Base-by-base conservation (phyloP, 1,139 yeast species). In the Saccharomyces hybrid region DNA sequence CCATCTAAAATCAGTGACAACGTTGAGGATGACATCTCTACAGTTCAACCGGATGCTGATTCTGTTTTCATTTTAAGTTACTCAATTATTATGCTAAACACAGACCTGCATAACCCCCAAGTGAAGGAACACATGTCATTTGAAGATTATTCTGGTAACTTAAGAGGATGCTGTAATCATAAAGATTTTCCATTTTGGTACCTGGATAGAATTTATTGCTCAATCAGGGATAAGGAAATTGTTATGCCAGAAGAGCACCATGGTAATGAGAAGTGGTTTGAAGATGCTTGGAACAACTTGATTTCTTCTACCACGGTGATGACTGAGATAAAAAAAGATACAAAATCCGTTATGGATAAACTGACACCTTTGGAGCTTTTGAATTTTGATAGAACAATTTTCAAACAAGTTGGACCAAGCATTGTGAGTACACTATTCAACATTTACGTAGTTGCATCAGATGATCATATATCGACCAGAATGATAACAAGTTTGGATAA, bases 241-340 rank as follows among this genome's bases (percentile, higher is more conserved):
- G 89, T 95, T 54, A 88, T 95, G 91, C 98, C 99, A 0, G 99
- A 93, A 64, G 99, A 95, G 67, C 98, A 91, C 64, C 90, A 86
- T 65, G 85, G 83, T 32, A 80, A 87, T 2, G 84, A 83, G 49
- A 90, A 87, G 65, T 86, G 96, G 83, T 93, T 91, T 72, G 98
- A 91, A 67, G 93, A 88, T 66, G 83, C 86, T 16, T 95, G 99
- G 99, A 86, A 87, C 64, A 87, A 88, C 59, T 73, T 89, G 60
- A 81, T 91, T 53, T 80, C 89, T 1, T 69, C 75, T 69, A 83
- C 64, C 28, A 68, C 72, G 3, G 72, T 73, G 0, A 54, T 69
- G 16, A 68, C 71, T 1, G 71, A 71, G 28, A 59, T 63, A 1
- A 69, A 66, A 11, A 61, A 64, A 14, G 61, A 58, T 19, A 53